Evolutionary conservation across 495 filamentous ascomycete genomes (phyloP), one percentile per base, ranked within the genome.

Genomic region (Podospora conica): DNA sequence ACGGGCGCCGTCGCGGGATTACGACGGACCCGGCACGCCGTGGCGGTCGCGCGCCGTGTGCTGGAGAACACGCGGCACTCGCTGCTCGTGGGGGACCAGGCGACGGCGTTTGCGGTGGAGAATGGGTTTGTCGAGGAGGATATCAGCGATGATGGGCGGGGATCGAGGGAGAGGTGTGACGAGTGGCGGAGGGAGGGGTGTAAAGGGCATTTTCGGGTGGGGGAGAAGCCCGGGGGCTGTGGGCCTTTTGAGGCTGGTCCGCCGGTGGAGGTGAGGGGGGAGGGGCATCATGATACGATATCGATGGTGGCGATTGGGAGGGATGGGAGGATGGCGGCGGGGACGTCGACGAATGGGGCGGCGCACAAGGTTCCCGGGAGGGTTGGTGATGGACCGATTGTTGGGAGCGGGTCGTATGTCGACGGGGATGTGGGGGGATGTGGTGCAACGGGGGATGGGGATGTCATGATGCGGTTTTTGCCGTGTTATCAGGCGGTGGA

Each of bases 401-500:
- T 77, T 7, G 80, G 81, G 18, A 78, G 76, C 53, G 81, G 81
- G 18, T 78, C 78, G 53, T 83, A 83, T 71, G 81, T 82, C 7
- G 81, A 83, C 63, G 76, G 79, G 0, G 78, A 80, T 5, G 81
- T 80, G 1, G 81, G 81, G 29, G 81, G 78, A 5, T 83, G 81
- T 60, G 81, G 79, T 11, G 81, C 81, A 8, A 83, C 80, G 1
- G 81, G 81, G 4, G 80, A 83, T 61, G 81, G 81, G 0, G 81
- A 83, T 65, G 65, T 83, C 40, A 83, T 83, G 81, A 81, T 83
- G 81, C 78, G 81, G 29, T 80, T 82, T 59, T 60, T 82, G 28
- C 81, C 81, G 28, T 82, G 80, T 66, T 83, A 82, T 66, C 80
- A 82, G 65, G 81, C 80, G 0, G 78, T 83, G 0, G 81, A 83